Percentiles rank a stretch among this genome's conserved stretches.
Conservation (phyloP, 768 basidiomycete genomes). For the Rhodotorula diobovata region DNA sequence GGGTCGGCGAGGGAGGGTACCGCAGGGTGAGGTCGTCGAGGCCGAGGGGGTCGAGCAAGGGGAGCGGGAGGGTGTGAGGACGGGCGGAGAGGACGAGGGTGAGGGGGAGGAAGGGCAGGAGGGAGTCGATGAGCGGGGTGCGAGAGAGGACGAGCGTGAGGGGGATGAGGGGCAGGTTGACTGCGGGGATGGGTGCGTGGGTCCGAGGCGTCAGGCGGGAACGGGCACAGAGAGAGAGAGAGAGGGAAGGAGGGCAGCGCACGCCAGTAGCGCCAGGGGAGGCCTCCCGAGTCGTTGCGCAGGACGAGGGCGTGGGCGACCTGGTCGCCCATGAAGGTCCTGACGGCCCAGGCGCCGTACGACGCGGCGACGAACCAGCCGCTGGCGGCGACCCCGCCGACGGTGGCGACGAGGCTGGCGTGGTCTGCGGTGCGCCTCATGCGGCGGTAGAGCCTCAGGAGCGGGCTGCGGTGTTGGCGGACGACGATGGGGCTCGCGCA, state of each 20-base stretch:
- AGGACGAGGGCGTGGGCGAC: conserved; percentile 15
- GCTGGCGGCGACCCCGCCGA: conserved; percentile 24
- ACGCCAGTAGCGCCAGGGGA: conserved; percentile 28
- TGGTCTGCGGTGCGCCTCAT: not conserved
- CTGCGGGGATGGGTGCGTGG: not conserved
- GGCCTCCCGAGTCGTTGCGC: not conserved
- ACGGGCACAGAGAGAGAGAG: not conserved
- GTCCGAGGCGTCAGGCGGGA: not conserved
- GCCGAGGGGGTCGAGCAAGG: conserved; percentile 15
- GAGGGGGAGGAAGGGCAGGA: conserved; percentile 42
- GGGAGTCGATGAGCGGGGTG: conserved; percentile 42
- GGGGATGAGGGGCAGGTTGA: conserved; percentile 40
- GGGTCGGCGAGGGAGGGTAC: conserved; percentile 39
- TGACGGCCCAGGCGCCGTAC: conserved; percentile 38
- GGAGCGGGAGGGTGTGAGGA: not conserved
- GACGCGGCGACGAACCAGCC: conserved; percentile 30
- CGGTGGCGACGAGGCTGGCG: conserved; percentile 14
- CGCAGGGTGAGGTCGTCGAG: conserved; percentile 36
- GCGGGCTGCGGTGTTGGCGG: not conserved
- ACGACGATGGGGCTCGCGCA: conserved; percentile 34
- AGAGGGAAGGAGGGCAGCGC: not conserved
- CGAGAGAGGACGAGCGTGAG: conserved; percentile 39
- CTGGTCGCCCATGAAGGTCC: conserved; percentile 23
- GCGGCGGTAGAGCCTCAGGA: conserved; percentile 8
- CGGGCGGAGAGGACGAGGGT: conserved; percentile 34